A percentile compares a stretch with the other conserved stretches of the same genome.
Conservation (phyloP, 192 early-diverging fungal genomes). For the Mortierella alpina region DNA sequence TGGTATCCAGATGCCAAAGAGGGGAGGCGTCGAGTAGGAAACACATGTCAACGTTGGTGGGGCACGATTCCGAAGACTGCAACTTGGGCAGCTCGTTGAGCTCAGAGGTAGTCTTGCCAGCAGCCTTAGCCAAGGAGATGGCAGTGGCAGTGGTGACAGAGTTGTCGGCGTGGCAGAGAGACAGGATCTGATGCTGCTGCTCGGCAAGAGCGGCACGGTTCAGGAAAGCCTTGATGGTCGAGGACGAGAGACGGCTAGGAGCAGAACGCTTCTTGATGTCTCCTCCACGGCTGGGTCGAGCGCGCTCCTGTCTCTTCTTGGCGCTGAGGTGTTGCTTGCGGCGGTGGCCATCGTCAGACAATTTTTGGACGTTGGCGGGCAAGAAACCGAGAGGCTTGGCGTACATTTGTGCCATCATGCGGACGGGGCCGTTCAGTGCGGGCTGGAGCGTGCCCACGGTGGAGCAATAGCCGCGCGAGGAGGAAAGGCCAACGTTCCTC, state of each 20-base stretch:
- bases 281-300: constrained; percentile 15
- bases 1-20: constrained; percentile 49
- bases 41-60: constrained; percentile 51
- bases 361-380: constrained; percentile 20
- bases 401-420: constrained; percentile 52
- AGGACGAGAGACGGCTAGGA: constrained; percentile 11
- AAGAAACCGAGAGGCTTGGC: constrained; percentile 43
- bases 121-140: constrained; percentile 44
- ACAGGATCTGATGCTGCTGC: constrained; percentile 48
- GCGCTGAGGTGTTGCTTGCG: background rate
- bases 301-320: constrained; percentile 15
- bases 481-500: constrained; percentile 40
- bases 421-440: constrained; percentile 29
- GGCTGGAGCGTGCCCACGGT: constrained; percentile 10
- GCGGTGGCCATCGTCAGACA: constrained; percentile 7
- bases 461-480: constrained; percentile 44
- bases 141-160: constrained; percentile 27
- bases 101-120: constrained; percentile 30
- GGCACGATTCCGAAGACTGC: constrained; percentile 20
- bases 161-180: constrained; percentile 25
- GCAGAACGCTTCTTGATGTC: constrained; percentile 34
- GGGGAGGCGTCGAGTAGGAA: constrained; percentile 50
- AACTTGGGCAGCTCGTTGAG: constrained; percentile 39
- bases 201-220: constrained; percentile 36
- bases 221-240: constrained; percentile 38